Evolutionary conservation across 306 rosid genomes (phyloP).

Genomic region (Ochetophila trinervis): DNA sequence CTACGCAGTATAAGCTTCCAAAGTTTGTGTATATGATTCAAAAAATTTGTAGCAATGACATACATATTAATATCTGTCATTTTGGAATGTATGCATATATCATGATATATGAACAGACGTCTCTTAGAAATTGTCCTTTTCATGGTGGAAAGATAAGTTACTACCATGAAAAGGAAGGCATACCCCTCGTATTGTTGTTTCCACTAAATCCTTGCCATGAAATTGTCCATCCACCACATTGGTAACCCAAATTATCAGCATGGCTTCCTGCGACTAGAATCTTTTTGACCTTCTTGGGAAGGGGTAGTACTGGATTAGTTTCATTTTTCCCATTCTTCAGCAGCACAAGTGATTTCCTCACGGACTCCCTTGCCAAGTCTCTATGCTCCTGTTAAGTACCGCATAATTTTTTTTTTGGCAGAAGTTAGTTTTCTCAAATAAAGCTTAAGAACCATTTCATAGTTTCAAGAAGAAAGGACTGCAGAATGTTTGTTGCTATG

Average conservation of each 20-base stretch:
- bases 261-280: conserved; percentile 80
- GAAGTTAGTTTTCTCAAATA: neutral
- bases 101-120: neutral
- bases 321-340: conserved; percentile 84
- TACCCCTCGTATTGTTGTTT: conserved; percentile 71
- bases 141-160: no score
- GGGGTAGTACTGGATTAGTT: conserved; percentile 68
- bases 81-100: neutral
- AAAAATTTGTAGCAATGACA: neutral
- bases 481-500: neutral
- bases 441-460: neutral
- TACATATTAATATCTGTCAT: neutral
- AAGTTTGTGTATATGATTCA: no score
- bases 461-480: neutral
- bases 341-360: conserved; percentile 83
- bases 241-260: conserved; percentile 95
- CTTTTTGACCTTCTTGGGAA: conserved; percentile 64
- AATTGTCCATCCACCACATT: conserved; percentile 99
- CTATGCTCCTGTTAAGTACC: conserved; percentile 63
- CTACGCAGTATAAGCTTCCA: no score
- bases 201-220: conserved; percentile 92
- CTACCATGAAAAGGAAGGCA: conserved; percentile 30
- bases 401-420: conserved; percentile 15
- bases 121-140: no score
- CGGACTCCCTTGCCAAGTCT: conserved; percentile 94